Percentiles rank a stretch among this genome's conserved stretches.
Evolutionary conservation across 257 asterid genomes (phyloP).

Genomic region (Salvia splendens): DNA sequence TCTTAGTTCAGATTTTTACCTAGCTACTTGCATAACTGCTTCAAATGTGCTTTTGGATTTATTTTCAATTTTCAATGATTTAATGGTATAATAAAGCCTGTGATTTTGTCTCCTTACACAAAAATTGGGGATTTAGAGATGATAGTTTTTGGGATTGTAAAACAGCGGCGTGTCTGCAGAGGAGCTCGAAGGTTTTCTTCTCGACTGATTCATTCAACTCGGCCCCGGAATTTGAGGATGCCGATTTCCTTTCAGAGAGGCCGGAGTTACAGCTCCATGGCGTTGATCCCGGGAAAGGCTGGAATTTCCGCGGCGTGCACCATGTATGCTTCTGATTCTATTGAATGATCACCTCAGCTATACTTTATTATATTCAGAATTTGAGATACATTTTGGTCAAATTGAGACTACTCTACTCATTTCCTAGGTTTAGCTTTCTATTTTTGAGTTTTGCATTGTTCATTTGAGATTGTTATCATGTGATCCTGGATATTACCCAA

Average conservation of each 20-base stretch:
- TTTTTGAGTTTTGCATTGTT: background rate
- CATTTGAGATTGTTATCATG: background rate
- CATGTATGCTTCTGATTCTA: slow-evolving; percentile 46
- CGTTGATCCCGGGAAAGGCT: slow-evolving; percentile 88
- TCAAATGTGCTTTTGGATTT: background rate
- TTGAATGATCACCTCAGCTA: background rate
- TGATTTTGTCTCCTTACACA: background rate
- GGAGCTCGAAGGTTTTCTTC: slow-evolving; percentile 50
- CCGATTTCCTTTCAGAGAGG: slow-evolving; percentile 56
- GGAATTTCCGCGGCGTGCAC: slow-evolving; percentile 96
- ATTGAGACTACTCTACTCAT: background rate
- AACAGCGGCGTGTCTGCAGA: slow-evolving; percentile 48
- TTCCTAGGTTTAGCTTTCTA: slow-evolving; percentile 6
- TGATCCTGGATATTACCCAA: slow-evolving; percentile 1
- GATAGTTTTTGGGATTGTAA: background rate
- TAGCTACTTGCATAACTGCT: slow-evolving; percentile 4
- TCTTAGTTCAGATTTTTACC: slow-evolving; percentile 1
- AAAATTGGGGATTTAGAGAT: background rate
- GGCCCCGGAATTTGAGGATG: slow-evolving; percentile 48
- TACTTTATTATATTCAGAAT: background rate
- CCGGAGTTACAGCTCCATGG: slow-evolving; percentile 73
- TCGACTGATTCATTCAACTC: slow-evolving; percentile 51
- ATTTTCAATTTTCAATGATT: background rate
- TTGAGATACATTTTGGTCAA: background rate
- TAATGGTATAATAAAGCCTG: background rate